Evolutionary conservation across 2,329 filamentous ascomycete species (phyloP).

Genomic region (Cytospora mali): DNA sequence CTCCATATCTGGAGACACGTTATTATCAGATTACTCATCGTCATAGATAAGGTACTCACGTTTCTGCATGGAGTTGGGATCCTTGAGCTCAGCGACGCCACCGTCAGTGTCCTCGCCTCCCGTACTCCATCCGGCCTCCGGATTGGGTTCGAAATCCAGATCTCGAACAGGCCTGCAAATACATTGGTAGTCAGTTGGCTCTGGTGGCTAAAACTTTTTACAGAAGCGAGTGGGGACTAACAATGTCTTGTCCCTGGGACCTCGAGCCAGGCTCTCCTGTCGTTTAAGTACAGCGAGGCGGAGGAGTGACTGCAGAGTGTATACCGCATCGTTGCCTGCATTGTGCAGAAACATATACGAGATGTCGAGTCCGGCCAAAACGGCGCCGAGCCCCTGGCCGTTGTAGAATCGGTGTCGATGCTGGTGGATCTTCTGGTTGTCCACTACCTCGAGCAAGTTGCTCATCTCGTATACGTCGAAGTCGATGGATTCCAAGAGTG

Average conservation of each 20-base stretch:
- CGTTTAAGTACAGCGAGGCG: slow-evolving; percentile 52
- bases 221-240: slow-evolving; percentile 2
- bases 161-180: neutral
- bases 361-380: slow-evolving; percentile 69
- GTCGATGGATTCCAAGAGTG: slow-evolving; percentile 66
- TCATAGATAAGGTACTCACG: slow-evolving; percentile 15
- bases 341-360: slow-evolving; percentile 73
- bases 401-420: slow-evolving; percentile 58
- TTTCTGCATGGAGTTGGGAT: slow-evolving; percentile 8
- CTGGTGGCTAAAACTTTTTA: neutral
- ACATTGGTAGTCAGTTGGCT: neutral
- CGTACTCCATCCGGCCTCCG: slow-evolving; percentile 38
- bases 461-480: slow-evolving; percentile 58
- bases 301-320: slow-evolving; percentile 75
- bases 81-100: slow-evolving; percentile 24
- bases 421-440: slow-evolving; percentile 74
- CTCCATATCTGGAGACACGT: neutral
- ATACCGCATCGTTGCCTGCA: slow-evolving; percentile 82
- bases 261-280: slow-evolving; percentile 31
- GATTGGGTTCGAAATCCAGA: slow-evolving; percentile 29
- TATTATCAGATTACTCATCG: neutral
- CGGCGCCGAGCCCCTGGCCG: slow-evolving; percentile 56
- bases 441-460: slow-evolving; percentile 66
- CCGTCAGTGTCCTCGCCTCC: slow-evolving; percentile 39
- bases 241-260: slow-evolving; percentile 18